Base-by-base conservation (phyloP, 441 rosid genomes). In the Gossypium davidsonii region DNA sequence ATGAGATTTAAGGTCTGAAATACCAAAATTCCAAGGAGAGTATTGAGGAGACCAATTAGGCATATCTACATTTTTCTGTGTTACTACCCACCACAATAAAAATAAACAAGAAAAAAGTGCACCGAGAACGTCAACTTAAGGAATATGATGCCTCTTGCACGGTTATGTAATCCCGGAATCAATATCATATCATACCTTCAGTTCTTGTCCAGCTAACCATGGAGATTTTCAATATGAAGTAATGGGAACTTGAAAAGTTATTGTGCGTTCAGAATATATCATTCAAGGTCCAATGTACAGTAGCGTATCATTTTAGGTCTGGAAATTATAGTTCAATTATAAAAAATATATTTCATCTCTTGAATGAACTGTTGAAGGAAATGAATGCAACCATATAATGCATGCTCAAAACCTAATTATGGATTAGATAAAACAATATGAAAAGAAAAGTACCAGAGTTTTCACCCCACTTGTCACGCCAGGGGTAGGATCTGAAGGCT, bases 381-480 rank as follows among this genome's bases (percentile, higher is more conserved):
- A 56, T 14, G 37, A 76, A 59, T 31, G 73, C 52, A 42, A 74
- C 11, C 3, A 67, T 25, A 15, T 48, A 48, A 17, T 20, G 71
- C 23, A 26, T 0, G 42, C 44, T 25, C 42, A 67, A 10, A 25
- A n/a, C 71, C 58, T 48, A 48, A 1, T 48, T 14, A 67, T 4
- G 56, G 28, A 67, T n/a, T 69, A 74, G 25, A 76, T n/a, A 60
- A 44, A 73, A 63, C 21, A 79, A 53, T 23, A 70, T 39, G 46
- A 68, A 67, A 71, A 70, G 73, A 77, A 77, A 80, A 78, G 11
- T 87, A 89, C 94, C 94, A 74, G 64, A 74, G 86, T 65, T 81
- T 83, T 87, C 44, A 79, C 75, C 46, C 84, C 70, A 70, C 70
- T 76, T 18, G 79, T 56, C 20, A 78, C 68, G 23, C 70, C 74